Conservation (phyloP, 306 rosid genomes). For the Quercus parvula region DNA sequence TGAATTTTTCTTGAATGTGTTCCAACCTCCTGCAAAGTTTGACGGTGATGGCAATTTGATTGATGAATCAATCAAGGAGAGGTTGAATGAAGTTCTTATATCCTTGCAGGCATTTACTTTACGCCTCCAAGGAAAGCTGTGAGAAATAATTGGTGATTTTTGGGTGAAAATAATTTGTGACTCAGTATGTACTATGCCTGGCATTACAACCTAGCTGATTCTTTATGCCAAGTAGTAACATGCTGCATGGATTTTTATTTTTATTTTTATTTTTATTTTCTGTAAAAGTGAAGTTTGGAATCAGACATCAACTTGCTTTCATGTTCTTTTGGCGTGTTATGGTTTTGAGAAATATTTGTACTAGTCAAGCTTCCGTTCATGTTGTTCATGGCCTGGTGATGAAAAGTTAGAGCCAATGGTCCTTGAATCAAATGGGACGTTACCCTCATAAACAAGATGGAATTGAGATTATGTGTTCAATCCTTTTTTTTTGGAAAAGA, state of each 20-base stretch:
- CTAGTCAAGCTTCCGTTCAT: too few relatives aligned
- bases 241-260: neutral
- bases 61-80: constrained; percentile 42
- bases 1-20: constrained; percentile 62
- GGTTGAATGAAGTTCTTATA: constrained; percentile 47
- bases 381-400: too few relatives aligned
- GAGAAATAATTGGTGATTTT: neutral
- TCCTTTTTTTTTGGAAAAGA: too few relatives aligned
- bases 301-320: neutral
- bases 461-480: too few relatives aligned
- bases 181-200: neutral
- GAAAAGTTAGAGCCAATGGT: too few relatives aligned
- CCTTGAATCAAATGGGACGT: too few relatives aligned
- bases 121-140: constrained; percentile 35
- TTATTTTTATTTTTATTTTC: neutral
- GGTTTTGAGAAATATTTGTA: too few relatives aligned
- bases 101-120: constrained; percentile 50
- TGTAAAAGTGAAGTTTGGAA: neutral
- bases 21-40: constrained; percentile 71
- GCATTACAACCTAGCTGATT: neutral
- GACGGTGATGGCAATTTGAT: constrained; percentile 61
- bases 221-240: neutral
- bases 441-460: too few relatives aligned
- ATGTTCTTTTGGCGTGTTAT: neutral
- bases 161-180: neutral